Conservation (phyloP, 257 asterid genomes). For the Nicotiana sylvestris region DNA sequence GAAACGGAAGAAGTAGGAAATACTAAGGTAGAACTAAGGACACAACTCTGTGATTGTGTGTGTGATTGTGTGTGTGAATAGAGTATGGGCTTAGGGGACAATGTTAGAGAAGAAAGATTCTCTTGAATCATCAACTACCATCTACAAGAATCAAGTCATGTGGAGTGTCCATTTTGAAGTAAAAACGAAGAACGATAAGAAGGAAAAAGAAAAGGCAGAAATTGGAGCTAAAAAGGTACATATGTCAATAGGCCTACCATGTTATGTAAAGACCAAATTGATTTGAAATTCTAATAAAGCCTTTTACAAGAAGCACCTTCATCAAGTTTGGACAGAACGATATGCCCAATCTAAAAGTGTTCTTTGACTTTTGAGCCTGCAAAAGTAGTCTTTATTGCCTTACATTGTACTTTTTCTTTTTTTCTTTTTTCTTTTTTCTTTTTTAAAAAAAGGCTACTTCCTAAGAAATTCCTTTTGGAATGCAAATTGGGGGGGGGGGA, state of each 20-base stretch:
- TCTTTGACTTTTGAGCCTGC: neutral
- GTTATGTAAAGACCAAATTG: conserved; percentile 9
- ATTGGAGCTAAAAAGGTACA: neutral
- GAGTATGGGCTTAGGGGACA: conserved; percentile 3
- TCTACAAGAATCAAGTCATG: neutral
- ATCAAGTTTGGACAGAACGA: neutral
- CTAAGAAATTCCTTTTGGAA: neutral
- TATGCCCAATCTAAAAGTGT: neutral
- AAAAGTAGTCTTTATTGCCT: neutral
- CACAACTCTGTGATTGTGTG: neutral
- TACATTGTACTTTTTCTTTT: neutral
- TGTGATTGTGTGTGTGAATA: neutral
- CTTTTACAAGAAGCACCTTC: conserved; percentile 3
- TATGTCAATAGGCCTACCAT: neutral
- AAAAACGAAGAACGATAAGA: neutral
- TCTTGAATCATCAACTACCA: neutral
- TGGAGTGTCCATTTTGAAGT: neutral
- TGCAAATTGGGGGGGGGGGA: neutral
- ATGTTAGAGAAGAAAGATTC: neutral
- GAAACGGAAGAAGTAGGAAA: neutral
- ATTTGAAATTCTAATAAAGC: neutral
- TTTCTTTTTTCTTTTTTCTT: neutral
- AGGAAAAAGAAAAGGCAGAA: neutral
- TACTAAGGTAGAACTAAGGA: neutral
- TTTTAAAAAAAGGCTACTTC: neutral